phyloP scores from a whole-genome alignment of 169 alveolate species.

The Plasmodium inui region DNA sequence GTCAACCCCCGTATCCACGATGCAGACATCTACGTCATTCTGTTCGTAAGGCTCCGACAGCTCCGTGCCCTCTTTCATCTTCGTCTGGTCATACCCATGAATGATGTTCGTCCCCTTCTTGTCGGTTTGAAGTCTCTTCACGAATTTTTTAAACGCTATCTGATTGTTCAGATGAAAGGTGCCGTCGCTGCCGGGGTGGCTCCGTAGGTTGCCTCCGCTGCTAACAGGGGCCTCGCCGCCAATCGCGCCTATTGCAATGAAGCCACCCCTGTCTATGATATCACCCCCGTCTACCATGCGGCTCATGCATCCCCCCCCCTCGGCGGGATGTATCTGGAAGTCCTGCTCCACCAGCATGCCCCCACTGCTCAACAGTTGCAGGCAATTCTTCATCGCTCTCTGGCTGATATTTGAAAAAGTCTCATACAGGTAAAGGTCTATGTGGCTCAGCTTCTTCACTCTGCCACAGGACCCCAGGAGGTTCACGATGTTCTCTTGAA shows the following conservation, averaged over 20 bases:
- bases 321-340: neutral
- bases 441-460: constrained; percentile 7
- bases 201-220: neutral
- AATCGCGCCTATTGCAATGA: too few relatives aligned
- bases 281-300: too few relatives aligned
- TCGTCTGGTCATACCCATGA: constrained; percentile 9
- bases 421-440: constrained; percentile 31
- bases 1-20: constrained; percentile 91
- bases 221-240: too few relatives aligned
- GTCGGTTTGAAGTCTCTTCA: neutral
- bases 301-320: neutral
- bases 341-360: constrained; percentile 8
- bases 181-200: neutral
- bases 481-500: neutral
- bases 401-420: neutral
- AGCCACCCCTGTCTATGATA: too few relatives aligned
- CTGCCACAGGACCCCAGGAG: constrained; percentile 8
- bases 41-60: neutral
- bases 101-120: constrained; percentile 13
- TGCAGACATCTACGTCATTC: constrained; percentile 74
- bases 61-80: neutral
- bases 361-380: neutral
- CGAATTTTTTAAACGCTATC: neutral
- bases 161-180: neutral
- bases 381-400: neutral